phyloP scores from a whole-genome alignment of 75 land plant species.

The Selaginella tamariscina region DNA sequence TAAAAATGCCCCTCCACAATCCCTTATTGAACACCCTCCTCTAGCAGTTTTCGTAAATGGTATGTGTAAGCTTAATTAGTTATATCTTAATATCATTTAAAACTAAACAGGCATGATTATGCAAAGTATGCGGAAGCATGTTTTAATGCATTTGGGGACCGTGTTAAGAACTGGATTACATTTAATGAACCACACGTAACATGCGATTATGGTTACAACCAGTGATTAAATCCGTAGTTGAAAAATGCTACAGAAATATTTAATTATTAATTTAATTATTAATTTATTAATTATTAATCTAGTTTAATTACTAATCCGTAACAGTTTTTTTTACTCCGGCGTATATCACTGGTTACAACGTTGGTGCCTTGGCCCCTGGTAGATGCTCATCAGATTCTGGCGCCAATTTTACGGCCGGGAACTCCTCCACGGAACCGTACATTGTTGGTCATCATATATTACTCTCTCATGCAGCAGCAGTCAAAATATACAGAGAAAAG shows the following conservation, averaged over 20 bases:
- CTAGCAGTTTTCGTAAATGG: slow-evolving; percentile 95
- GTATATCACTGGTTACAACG: slow-evolving; percentile 18
- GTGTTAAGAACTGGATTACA: too few species aligned
- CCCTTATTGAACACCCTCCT: slow-evolving; percentile 96
- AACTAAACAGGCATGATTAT: too few species aligned
- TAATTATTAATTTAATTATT: too few species aligned
- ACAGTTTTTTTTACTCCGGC: too few species aligned
- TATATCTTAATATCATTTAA: not conserved
- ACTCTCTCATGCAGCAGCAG: slow-evolving; percentile 39
- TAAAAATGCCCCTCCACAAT: slow-evolving; percentile 33
- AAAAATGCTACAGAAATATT: too few species aligned
- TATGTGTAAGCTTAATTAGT: slow-evolving; percentile 15
- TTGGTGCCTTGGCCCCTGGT: slow-evolving; percentile 27
- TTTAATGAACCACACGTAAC: too few species aligned
- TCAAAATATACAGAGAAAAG: slow-evolving; percentile 20
- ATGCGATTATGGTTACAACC: too few species aligned
- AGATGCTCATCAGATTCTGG: slow-evolving; percentile 29
- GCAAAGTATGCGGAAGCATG: too few species aligned
- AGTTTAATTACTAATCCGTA: too few species aligned
- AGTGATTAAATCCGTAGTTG: too few species aligned
- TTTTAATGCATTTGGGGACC: too few species aligned
- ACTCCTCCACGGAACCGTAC: slow-evolving; percentile 35
- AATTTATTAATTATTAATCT: too few species aligned
- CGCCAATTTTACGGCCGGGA: slow-evolving; percentile 17
- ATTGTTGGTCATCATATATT: slow-evolving; percentile 33